Percentiles rank a stretch among this genome's conserved stretches.
These are phyloP conservation scores for Penicillium flavigenum DNA, from an alignment of 495 filamentous ascomycete species.

Conservation along the genomic window DNA sequence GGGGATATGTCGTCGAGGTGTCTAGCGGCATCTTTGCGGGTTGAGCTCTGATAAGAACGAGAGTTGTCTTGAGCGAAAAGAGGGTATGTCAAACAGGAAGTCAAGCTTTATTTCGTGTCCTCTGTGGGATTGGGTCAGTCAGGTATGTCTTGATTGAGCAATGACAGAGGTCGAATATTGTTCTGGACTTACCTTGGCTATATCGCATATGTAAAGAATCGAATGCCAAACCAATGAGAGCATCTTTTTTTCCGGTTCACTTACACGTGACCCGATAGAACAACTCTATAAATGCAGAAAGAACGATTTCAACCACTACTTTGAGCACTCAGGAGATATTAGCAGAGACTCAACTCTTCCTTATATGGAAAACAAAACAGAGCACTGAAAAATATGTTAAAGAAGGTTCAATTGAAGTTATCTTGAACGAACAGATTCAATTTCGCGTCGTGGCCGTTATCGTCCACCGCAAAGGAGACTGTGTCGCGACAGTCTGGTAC, in stretches of 20 bases:
- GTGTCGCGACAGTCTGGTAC: constrained; percentile 11
- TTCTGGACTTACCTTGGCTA: constrained; percentile 1
- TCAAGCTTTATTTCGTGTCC: constrained; percentile 3
- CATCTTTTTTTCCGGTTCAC: constrained; percentile 10
- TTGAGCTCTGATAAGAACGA: background rate
- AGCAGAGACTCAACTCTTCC: background rate
- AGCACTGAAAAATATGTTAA: background rate
- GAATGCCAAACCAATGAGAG: background rate
- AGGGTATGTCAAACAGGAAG: background rate
- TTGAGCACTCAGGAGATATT: background rate
- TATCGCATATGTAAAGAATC: constrained; percentile 1
- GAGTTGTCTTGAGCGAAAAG: background rate
- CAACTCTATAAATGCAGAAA: background rate
- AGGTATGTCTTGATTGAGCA: background rate
- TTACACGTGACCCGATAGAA: constrained; percentile 4
- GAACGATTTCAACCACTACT: background rate
- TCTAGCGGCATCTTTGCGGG: constrained; percentile 75
- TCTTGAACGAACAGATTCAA: background rate
- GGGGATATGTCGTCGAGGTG: constrained; percentile 75
- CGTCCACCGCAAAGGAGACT: background rate
- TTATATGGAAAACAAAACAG: background rate
- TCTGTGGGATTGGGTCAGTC: background rate
- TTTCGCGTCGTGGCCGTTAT: background rate
- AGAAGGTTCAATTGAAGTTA: background rate
- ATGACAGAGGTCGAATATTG: background rate